Evolutionary conservation across 176 grass and related monocot species (phyloP), one percentile per base, ranked within the genome.

Genomic region (Oryza glumipatula): DNA sequence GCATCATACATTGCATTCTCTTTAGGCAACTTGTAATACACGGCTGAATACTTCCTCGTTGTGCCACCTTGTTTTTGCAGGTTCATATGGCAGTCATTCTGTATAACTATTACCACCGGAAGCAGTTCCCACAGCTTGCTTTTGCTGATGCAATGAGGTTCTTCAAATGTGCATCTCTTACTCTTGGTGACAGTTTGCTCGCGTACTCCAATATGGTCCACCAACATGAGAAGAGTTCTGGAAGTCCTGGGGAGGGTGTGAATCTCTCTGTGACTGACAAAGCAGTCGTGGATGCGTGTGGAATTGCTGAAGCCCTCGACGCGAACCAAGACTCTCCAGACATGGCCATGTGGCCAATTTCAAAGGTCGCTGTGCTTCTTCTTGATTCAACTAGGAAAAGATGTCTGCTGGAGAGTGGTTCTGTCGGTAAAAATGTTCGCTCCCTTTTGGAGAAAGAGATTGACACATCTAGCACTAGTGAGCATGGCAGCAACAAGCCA

Each of bases 61-160:
- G 41, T 11, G 15, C 49, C 36, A 15, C 9, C 23, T 9, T 86
- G 46, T 15, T 74, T 68, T 71, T 67, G 72, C 90, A 97, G 95
- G 75, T 97, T 72, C 95, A 92, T 43, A 71, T 86, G n/a, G n/a
- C 88, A 67, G 88, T 88, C 21, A 48, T 97, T 60, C 44, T 97
- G 30, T 97, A 91, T 41, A 97, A 97, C 28, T 97, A 92, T 79
- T 94, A 92, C 82, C 86, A 97, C 49, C 66, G 90, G 15, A 97
- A 90, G 46, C 86, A 91, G 61, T 91, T 74, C 41, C 92, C 78
- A 3, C 60, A 86, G 14, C 82, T 92, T 33, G 80, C 65, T 17
- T 89, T 91, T 65, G 80, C 79, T 14, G 61, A 63, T 65, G 39
- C 76, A 33, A 74, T 80, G 30, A 74, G 74, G 26, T 91, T 92